A percentile compares a stretch with the other conserved stretches of the same genome.
Evolutionary conservation across 2,329 filamentous ascomycete genomes (phyloP).

Genomic region (Trichoderma atrobrunneum): DNA sequence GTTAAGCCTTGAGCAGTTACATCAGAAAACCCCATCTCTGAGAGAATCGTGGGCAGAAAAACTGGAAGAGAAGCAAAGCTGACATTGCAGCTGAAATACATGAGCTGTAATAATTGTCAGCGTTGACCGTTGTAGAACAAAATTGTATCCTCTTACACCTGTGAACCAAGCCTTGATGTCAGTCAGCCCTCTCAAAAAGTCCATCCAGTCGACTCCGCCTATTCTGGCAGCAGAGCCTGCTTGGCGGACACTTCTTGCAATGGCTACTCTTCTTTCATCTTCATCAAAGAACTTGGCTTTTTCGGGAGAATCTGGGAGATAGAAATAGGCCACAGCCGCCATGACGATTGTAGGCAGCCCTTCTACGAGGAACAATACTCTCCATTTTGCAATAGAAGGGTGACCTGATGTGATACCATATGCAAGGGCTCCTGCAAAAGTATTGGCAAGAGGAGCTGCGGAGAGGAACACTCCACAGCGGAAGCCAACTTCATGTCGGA

Average conservation of each 20-base stretch:
- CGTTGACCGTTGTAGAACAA: not conserved
- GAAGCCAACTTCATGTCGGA: constrained; percentile 32
- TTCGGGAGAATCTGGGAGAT: constrained; percentile 31
- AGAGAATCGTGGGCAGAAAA: constrained; percentile 42
- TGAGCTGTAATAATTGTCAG: constrained; percentile 32
- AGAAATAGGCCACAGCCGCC: constrained; percentile 30
- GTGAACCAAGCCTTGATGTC: constrained; percentile 33
- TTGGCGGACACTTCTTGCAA: constrained; percentile 25
- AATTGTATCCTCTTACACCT: not conserved
- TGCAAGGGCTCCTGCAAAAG: constrained; percentile 34
- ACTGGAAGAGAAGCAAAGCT: constrained; percentile 40
- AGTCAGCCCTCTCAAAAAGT: constrained; percentile 33
- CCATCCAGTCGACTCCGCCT: constrained; percentile 27
- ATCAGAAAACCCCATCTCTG: constrained; percentile 39
- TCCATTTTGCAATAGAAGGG: constrained; percentile 29
- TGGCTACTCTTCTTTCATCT: constrained; percentile 27
- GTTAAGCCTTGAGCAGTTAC: constrained; percentile 41
- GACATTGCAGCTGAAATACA: constrained; percentile 40
- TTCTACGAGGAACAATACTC: constrained; percentile 33
- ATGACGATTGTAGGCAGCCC: constrained; percentile 31
- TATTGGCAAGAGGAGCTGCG: constrained; percentile 33
- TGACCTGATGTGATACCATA: constrained; percentile 34
- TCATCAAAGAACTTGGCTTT: constrained; percentile 30
- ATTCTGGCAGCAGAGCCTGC: constrained; percentile 21
- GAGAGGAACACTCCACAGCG: constrained; percentile 30